Evolutionary conservation across 768 basidiomycete species (phyloP), one percentile per base, ranked within the genome.

Genomic region (Solioccasus polychromus): DNA sequence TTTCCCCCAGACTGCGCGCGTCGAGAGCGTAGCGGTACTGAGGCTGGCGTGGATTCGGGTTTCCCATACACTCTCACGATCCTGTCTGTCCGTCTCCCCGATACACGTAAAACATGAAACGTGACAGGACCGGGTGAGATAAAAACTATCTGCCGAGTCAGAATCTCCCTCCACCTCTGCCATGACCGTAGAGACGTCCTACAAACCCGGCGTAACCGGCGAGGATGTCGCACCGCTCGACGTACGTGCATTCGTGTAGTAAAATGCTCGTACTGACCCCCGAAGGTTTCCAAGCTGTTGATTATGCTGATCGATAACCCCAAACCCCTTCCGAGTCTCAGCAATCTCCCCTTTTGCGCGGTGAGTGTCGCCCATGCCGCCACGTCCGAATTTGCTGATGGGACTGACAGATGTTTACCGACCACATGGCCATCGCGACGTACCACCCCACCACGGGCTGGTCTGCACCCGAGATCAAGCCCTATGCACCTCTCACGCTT

Each of bases 1-100:
- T 44, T 99, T 98, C 71, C 92, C 95, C 8, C 93, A 97, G 73
- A 95, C 92, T 20, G 87, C 89, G 11, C 94, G 96, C 72, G 91
- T 95, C 8, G 92, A 97, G 68, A 79, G 79, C 44, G 82, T 91
- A 11, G 84, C 85, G 6, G 75, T 89, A 23, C 68, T 90, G 55
- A 71, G 79, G 51, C 67, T 83, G 35, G 68, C 67, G 5, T 52
- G 48, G 25, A 19, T 7, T 0, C n/a, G n/a, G n/a, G n/a, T n/a
- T n/a, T n/a, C n/a, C n/a, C n/a, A n/a, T n/a, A n/a, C n/a, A n/a
- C n/a, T n/a, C n/a, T n/a, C n/a, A n/a, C n/a, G n/a, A n/a, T n/a
- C n/a, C n/a, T n/a, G n/a, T n/a, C n/a, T n/a, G n/a, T n/a, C n/a
- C n/a, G n/a, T n/a, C n/a, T n/a, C n/a, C n/a, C n/a, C n/a, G n/a